phyloP scores from a whole-genome alignment of 352 stramenopile species.

The Phytophthora capsici region DNA sequence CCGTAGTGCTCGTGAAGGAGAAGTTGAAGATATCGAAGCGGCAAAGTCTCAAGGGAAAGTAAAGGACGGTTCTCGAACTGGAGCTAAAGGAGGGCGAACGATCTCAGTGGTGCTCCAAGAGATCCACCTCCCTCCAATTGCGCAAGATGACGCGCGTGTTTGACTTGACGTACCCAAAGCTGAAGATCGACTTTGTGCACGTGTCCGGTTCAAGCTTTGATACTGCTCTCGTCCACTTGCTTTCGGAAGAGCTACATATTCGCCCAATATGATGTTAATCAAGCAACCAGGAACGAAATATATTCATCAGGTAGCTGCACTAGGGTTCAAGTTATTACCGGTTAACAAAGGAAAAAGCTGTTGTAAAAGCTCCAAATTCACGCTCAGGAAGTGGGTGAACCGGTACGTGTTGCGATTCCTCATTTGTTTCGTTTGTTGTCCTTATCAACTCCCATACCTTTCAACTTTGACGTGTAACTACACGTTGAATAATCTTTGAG shows the following conservation, averaged over 20 bases:
- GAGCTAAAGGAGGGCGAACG: conserved; percentile 69
- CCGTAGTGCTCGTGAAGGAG: conserved; percentile 24
- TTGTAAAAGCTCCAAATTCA: too few species aligned
- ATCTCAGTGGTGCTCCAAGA: conserved; percentile 63
- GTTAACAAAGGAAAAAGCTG: conserved; percentile 29
- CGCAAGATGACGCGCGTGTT: conserved; percentile 82
- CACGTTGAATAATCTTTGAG: background rate
- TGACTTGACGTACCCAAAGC: conserved; percentile 92
- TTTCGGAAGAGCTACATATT: conserved; percentile 76
- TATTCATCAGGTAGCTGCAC: conserved; percentile 88
- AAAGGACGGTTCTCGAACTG: conserved; percentile 43
- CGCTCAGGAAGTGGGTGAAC: too few species aligned
- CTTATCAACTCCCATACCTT: too few species aligned
- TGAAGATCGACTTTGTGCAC: conserved; percentile 91
- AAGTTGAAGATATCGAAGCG: conserved; percentile 35
- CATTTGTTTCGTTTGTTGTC: too few species aligned
- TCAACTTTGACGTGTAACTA: too few species aligned
- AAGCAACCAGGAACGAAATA: conserved; percentile 87
- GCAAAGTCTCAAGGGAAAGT: conserved; percentile 28
- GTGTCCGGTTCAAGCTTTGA: conserved; percentile 75
- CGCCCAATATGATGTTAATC: conserved; percentile 95
- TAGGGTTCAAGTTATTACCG: conserved; percentile 91
- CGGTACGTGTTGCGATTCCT: too few species aligned
- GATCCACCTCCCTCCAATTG: conserved; percentile 83
- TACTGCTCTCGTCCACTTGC: conserved; percentile 87